These are phyloP conservation scores for Pugionium cornutum DNA, from an alignment of 345 rosid genomes.

Conservation along the genomic window DNA sequence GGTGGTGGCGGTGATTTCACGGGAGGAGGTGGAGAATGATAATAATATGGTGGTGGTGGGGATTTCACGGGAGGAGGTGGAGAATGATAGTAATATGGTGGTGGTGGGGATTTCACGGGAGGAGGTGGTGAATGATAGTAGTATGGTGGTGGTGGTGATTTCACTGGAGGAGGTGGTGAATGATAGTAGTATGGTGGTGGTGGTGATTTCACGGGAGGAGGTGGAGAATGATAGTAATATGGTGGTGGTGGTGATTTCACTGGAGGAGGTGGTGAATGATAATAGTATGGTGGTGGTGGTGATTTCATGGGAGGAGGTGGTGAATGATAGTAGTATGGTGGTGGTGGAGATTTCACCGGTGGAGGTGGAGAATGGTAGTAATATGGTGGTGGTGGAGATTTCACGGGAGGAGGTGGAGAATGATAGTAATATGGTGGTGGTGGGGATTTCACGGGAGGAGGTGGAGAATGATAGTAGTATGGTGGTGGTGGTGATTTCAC, in stretches of 20 bases:
- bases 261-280: slow-evolving; percentile 43
- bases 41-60: slow-evolving; percentile 39
- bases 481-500: slow-evolving; percentile 20
- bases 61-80: slow-evolving; percentile 42
- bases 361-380: slow-evolving; percentile 43
- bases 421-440: slow-evolving; percentile 28
- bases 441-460: slow-evolving; percentile 29
- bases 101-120: slow-evolving; percentile 21
- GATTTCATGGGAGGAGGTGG: slow-evolving; percentile 40
- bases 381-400: slow-evolving; percentile 25
- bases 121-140: slow-evolving; percentile 33
- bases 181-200: neutral
- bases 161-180: too few species aligned
- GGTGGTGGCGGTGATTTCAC: slow-evolving; percentile 37
- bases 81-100: slow-evolving; percentile 32
- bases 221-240: slow-evolving; percentile 19
- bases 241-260: neutral
- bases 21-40: slow-evolving; percentile 47
- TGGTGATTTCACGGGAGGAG: slow-evolving; percentile 29
- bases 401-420: neutral
- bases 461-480: slow-evolving; percentile 47
- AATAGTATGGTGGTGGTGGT: slow-evolving; percentile 38
- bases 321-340: slow-evolving; percentile 36
- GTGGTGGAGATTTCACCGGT: slow-evolving; percentile 22
- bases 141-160: too few species aligned